Base-by-base conservation (phyloP, 805 yeast genomes). In the Metschnikowia gelsemii region DNA sequence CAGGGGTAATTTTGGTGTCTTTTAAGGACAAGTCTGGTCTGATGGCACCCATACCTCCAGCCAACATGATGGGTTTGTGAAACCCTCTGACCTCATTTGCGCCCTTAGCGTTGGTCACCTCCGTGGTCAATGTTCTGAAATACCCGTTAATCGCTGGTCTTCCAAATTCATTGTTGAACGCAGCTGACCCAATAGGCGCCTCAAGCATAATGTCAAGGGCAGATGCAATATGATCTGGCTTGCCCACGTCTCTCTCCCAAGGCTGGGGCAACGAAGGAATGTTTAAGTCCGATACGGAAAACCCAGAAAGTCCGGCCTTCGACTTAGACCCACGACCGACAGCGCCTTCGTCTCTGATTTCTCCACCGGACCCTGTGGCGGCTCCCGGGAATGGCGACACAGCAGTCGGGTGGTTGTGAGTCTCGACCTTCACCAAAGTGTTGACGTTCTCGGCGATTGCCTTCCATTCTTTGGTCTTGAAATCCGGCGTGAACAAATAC, bases 321-420 rank as follows among this genome's bases (percentile, higher is more conserved):
- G 98, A 80, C 65, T 88, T 88, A 19, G 98, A 91, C 33, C 99
- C 99, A 64, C 97, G 81, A 50, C 99, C 99, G 19, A 93, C 96
- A 22, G 99, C 99, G 70, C 97, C 99, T 71, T 93, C 99, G 66
- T 93, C 99, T 76, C 99, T 87, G 58, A 93, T 93, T 69, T 93
- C 99, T 72, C 99, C 99, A 64, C 99, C 99, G 8, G 98, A 90
- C 50, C 99, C 99, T 11, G 99, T 93, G 31, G 99, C 96, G 23
- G 99, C 99, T 65, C 99, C 99, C 3, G 99, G 90, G 68, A 88
- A 93, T 29, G 99, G 99, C 18, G 98, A 91, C 4, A 93, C 97
- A 1, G 99, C 99, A 19, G 99, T 93, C 41, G 99, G 99, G 65
- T 93, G 99, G 70, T 93, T 93, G 66, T 93, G 99, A 19, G 99